Conservation (phyloP, 2,329 filamentous ascomycete genomes). For the Aspergillus aculeatus region DNA sequence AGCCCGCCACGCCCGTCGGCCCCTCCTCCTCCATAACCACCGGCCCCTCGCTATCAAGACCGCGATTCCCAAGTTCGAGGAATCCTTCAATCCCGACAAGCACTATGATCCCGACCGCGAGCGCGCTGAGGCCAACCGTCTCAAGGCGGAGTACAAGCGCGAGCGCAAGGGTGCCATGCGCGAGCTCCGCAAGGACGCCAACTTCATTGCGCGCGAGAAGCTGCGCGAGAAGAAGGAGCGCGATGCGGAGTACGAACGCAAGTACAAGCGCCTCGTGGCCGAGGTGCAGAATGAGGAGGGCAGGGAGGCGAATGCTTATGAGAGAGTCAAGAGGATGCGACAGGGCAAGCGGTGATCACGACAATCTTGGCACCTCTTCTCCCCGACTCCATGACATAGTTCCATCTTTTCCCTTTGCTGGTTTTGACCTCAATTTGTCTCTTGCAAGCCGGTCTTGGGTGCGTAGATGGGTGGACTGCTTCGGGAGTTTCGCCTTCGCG, state of each 20-base stretch:
- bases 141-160: slow-evolving; percentile 87
- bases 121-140: slow-evolving; percentile 77
- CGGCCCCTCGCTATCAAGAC: slow-evolving; percentile 82
- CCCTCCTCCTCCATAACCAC: slow-evolving; percentile 86
- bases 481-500: background rate
- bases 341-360: slow-evolving; percentile 58
- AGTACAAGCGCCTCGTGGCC: slow-evolving; percentile 85
- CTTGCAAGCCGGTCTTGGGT: background rate
- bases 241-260: slow-evolving; percentile 92
- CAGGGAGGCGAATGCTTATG: slow-evolving; percentile 80
- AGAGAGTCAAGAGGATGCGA: slow-evolving; percentile 75
- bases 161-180: slow-evolving; percentile 93
- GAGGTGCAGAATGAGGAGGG: slow-evolving; percentile 97
- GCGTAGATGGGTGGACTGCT: background rate
- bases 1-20: slow-evolving; percentile 67
- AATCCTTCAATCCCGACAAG: slow-evolving; percentile 87
- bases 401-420: background rate
- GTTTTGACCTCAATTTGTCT: slow-evolving; percentile 9
- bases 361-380: background rate
- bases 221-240: slow-evolving; percentile 88
- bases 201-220: slow-evolving; percentile 88
- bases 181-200: slow-evolving; percentile 91
- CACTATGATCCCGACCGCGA: slow-evolving; percentile 97
- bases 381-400: too few species aligned
- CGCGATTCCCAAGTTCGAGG: slow-evolving; percentile 91